Base-by-base conservation (phyloP, 1,284 basidiomycete genomes). In the Boletus smithii region DNA sequence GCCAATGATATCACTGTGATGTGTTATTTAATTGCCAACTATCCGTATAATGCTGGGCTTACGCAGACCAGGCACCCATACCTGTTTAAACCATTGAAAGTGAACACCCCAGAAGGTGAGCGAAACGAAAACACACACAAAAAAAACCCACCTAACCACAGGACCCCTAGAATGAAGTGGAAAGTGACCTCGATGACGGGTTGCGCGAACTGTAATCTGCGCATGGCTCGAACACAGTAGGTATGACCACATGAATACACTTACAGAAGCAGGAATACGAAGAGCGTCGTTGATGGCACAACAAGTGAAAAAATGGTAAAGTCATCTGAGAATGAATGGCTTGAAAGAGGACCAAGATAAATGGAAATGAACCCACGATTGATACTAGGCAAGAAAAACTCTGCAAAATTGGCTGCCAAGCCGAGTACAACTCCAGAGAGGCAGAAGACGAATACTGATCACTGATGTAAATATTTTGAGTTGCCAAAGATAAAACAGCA, bases 31-130 rank as follows among this genome's bases (percentile, higher is more conserved):
- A 46, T 30, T 39, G 27, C 24, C 41, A 26, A 42, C 18, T 24
- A 3, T 41, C 8, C n/a, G 30, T 35, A 24, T 23, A 42, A 46
- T 16, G 29, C 37, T 37, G 24, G 11, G 62, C 83, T 65, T 65
- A 88, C 85, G 75, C 74, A 24, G 83, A 69, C 85, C 86, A 89
- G 20, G 87, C 77, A 24, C 74, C 86, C 78, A 85, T 77, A 23
- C 82, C 87, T 88, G 48, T 37, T 47, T 23, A 40, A 14, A 45
- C 11, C 34, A 30, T 14, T 34, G 18, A 14, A 40, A 7, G 30
- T 56, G 11, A 67, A 34, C 32, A 35, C 26, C 22, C 30, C 37
- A 43, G 11, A 14, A 26, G 8, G 3, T 26, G 16, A 9, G 30
- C 24, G 17, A 23, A 39, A 14, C n/a, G 27, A 23, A 33, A 31